These are phyloP conservation scores for Acanthamoeba triangularis DNA, from an alignment of 208 protist genomes.

Conservation along the genomic window DNA sequence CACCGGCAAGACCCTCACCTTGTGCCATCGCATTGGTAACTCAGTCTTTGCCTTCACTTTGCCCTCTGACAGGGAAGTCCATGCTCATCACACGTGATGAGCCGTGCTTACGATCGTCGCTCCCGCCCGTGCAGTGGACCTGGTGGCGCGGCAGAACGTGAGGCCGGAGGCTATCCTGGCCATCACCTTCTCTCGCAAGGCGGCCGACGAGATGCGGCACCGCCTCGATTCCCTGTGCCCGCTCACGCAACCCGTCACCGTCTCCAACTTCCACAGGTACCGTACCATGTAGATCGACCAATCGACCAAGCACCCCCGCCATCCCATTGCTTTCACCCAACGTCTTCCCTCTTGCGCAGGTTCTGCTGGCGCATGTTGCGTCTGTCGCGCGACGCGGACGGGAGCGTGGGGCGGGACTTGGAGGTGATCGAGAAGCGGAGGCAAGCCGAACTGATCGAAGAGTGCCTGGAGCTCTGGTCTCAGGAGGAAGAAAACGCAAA, in stretches of 20 bases:
- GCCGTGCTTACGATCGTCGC: too few species aligned
- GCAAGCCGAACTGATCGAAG: neutral
- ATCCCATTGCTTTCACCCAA: too few species aligned
- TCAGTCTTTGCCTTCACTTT: neutral
- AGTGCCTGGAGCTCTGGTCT: neutral
- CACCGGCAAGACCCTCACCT: conserved; percentile 79
- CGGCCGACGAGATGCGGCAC: conserved; percentile 79
- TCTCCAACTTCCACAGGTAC: conserved; percentile 33
- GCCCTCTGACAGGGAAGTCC: neutral
- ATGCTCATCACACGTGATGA: too few species aligned
- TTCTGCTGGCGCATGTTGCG: neutral
- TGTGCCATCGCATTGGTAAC: conserved; percentile 72
- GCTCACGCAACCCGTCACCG: conserved; percentile 27
- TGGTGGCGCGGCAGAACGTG: conserved; percentile 67
- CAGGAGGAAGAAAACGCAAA: neutral
- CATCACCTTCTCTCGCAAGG: conserved; percentile 82
- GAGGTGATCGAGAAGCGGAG: neutral
- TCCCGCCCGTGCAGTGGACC: neutral
- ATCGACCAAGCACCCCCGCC: too few species aligned
- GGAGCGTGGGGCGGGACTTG: neutral
- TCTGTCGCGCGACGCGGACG: neutral
- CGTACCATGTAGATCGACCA: neutral
- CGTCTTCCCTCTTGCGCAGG: neutral
- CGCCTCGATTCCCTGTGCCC: conserved; percentile 16
- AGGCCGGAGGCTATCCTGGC: conserved; percentile 76